A percentile compares a stretch with the other conserved stretches of the same genome.
Evolutionary conservation across 345 rosid species (phyloP).

Genomic region (Brassica nigra): DNA sequence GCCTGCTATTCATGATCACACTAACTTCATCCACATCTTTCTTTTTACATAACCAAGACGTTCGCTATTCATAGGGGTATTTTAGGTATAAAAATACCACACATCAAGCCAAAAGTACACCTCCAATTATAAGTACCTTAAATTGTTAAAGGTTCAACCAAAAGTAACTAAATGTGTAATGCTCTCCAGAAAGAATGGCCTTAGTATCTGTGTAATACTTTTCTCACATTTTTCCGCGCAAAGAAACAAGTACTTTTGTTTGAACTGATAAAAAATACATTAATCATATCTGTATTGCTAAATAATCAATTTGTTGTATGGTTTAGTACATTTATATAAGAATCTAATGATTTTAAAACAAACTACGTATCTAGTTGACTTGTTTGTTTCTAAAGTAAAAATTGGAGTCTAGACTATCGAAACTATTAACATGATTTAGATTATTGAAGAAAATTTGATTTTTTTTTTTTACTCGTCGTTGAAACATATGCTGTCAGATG

Average conservation of each 20-base stretch:
- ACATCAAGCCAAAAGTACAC: no score
- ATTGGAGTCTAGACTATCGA: not conserved
- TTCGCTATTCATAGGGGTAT: no score
- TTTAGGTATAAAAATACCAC: no score
- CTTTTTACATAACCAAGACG: no score
- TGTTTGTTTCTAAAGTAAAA: not conserved
- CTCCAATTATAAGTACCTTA: no score
- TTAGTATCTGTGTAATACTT: slow-evolving; percentile 35
- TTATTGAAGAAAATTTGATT: not conserved
- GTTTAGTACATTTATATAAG: not conserved
- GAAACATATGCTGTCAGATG: not conserved
- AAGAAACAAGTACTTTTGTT: not conserved
- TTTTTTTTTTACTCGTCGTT: not conserved
- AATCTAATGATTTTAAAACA: not conserved
- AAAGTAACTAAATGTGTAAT: no score
- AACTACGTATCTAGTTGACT: not conserved
- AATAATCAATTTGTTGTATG: not conserved
- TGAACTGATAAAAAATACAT: not conserved
- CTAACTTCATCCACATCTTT: no score
- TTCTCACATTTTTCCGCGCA: not conserved
- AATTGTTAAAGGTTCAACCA: no score
- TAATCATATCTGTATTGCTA: not conserved
- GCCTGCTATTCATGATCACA: no score
- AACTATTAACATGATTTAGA: no score
- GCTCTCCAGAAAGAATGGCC: slow-evolving; percentile 39